Conservation (phyloP, 139 green algal species). For the Tetradesmus lagerheimii region DNA sequence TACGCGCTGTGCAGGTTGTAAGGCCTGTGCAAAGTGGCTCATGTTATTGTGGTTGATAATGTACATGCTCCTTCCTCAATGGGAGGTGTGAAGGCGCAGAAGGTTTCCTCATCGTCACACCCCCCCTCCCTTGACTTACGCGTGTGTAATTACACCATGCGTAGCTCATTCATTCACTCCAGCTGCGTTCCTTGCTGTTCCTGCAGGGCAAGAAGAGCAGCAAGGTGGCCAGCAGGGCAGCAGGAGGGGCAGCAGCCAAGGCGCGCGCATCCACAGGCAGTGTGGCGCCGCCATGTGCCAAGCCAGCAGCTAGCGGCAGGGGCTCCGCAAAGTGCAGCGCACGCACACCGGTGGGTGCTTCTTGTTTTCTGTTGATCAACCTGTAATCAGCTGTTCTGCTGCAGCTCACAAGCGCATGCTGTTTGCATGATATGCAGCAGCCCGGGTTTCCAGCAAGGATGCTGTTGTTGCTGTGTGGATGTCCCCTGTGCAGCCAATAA, state of each 20-base stretch:
- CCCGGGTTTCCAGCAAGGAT: neutral
- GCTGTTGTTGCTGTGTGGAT: neutral
- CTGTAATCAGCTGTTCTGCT: neutral
- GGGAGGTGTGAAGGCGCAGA: too few relatives aligned
- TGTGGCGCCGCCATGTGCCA: neutral
- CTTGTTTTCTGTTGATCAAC: too few relatives aligned
- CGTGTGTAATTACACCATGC: too few relatives aligned
- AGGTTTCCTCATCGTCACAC: too few relatives aligned
- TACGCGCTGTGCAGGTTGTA: too few relatives aligned
- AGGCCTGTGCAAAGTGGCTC: too few relatives aligned
- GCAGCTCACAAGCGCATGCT: neutral
- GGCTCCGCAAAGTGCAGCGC: slow-evolving; percentile 31
- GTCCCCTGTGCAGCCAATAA: too few relatives aligned
- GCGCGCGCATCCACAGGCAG: slow-evolving; percentile 22
- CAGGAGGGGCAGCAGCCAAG: slow-evolving; percentile 5
- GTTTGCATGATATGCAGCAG: neutral
- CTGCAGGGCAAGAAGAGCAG: neutral
- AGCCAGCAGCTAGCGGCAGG: slow-evolving; percentile 13
- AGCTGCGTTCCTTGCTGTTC: too few relatives aligned
- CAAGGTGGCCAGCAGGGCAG: neutral
- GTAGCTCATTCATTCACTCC: too few relatives aligned
- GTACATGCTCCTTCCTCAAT: too few relatives aligned
- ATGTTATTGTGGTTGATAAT: too few relatives aligned
- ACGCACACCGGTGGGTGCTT: neutral
- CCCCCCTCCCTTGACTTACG: too few relatives aligned